A percentile compares a stretch with the other conserved stretches of the same genome.
These are phyloP conservation scores for Fusarium austroafricanum DNA, from an alignment of 2,329 filamentous ascomycete species.

Conservation along the genomic window DNA sequence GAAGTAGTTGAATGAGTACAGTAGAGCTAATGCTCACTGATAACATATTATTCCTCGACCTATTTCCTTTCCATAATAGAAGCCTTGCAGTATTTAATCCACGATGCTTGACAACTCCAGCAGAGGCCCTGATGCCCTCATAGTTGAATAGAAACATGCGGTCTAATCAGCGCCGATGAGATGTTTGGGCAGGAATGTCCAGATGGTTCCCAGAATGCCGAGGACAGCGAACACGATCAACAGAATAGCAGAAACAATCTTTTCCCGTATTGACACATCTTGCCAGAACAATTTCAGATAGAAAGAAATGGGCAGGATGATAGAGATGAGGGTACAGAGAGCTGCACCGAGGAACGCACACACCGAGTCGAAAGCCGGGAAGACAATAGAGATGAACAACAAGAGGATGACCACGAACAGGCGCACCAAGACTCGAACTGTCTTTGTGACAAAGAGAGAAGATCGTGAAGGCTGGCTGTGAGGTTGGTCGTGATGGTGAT, in stretches of 20 bases:
- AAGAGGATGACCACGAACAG: slow-evolving; percentile 77
- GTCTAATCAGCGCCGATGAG: slow-evolving; percentile 67
- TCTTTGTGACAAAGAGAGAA: slow-evolving; percentile 56
- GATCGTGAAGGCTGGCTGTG: slow-evolving; percentile 49
- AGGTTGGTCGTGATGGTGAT: slow-evolving; percentile 50
- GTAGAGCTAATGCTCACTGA: not conserved
- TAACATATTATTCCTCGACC: slow-evolving; percentile 22
- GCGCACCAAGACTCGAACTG: slow-evolving; percentile 70
- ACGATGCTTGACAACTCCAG: slow-evolving; percentile 17
- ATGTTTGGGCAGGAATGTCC: slow-evolving; percentile 87
- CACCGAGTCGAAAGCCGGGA: slow-evolving; percentile 86
- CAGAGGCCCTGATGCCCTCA: slow-evolving; percentile 22
- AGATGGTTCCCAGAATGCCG: slow-evolving; percentile 82
- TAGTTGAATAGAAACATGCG: not conserved
- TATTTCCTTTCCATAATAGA: slow-evolving; percentile 4
- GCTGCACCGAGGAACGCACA: slow-evolving; percentile 92
- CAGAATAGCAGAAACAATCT: slow-evolving; percentile 73
- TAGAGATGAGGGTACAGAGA: slow-evolving; percentile 92
- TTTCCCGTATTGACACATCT: slow-evolving; percentile 74
- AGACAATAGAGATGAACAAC: slow-evolving; percentile 75
- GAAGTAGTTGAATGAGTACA: not conserved
- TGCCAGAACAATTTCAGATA: slow-evolving; percentile 89
- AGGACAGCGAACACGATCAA: slow-evolving; percentile 76
- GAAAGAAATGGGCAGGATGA: slow-evolving; percentile 88
- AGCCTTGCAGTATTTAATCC: not conserved